Base-by-base conservation (phyloP, 768 basidiomycete species). In the Gautieria morchelliformis region DNA sequence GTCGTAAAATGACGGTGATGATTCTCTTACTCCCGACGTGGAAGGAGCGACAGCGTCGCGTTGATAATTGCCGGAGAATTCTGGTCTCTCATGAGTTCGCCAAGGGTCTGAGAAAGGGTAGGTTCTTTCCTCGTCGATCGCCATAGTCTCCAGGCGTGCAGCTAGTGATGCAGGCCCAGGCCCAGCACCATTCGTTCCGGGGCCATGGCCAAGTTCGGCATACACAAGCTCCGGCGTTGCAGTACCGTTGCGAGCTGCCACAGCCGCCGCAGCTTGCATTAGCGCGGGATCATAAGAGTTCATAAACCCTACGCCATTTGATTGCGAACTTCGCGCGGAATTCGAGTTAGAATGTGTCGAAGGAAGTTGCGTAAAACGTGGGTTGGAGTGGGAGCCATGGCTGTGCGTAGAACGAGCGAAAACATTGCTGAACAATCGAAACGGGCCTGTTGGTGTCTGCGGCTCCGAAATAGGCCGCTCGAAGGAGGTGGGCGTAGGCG, bases 141-240 rank as follows among this genome's bases (percentile, higher is more conserved):
- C 45, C 35, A 49, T 11, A 12, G 20, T 40, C 17, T 52, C 51
- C 33, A 24, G 37, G 17, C 51, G 30, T 7, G 19, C 33, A n/a
- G 51, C 35, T 3, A 40, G n/a, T 4, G 51, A n/a, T 3, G 35
- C 20, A 11, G 37, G 19, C 10, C 53, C 20, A 12, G 37, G 30
- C 8, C 42, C 63, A 64, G 44, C 62, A 58, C 24, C 64, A 46
- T 14, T 59, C 19, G 76, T 70, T 5, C 84, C 85, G 30, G 84
- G 76, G 4, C 85, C 85, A 64, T 87, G 86, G 3, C 85, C 86
- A 59, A 87, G 84, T 66, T 90, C 88, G 5, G 87, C 85, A 60
- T 78, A 87, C 62, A 84, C 77, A 52, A 87, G 75, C 63, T 89
- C 87, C 22, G 85, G 87, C 15, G 85, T 89, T 66, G 82, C 69